Base-by-base conservation (phyloP, 306 rosid genomes). In the Fragaria nilgerrensis region DNA sequence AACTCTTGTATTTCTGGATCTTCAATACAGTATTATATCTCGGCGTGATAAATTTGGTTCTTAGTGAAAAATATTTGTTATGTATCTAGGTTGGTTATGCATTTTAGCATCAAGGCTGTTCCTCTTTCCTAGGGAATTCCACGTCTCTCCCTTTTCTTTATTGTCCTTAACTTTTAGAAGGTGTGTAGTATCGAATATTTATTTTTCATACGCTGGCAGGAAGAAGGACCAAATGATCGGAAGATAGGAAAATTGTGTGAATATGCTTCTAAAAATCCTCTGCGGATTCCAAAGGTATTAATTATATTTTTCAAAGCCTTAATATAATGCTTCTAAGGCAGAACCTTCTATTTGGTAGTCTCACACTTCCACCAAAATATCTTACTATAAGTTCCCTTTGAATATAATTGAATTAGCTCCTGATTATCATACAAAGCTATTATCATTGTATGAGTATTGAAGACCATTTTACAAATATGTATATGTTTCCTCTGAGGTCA, bases 241-340 rank as follows among this genome's bases (percentile, higher is more conserved):
- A 86, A 88, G 85, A 92, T 96, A 69, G 98, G 96, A 73, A 96
- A 92, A 61, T 83, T 96, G 55, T 92, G 99, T 64, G 98, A 96
- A 78, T 96, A 96, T 77, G 97, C 94, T 15, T 83, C 91, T 49
- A 96, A 80, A 91, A 96, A 96, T 83, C 97, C 99, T 58, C 79
- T 92, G 83, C 98, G 99, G 76, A 91, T 96, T 23, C 99, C 99
- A 17, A 96, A 81, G 97, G 99, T 96, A 84, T 75, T 43, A 59
- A 39, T 27, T 70, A 39, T 75, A 55, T 62, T 0, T 1, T 68
- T 20, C 36, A 59, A 44, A 59, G 5, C 27, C 50, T 16, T n/a
- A 71, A 20, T 59, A n/a, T 29, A n/a, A 9, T 37, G 29, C 8
- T 27, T 72, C 23, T 48, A 13, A 29, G 25, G 25, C 32, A 70